A percentile compares a stretch with the other conserved stretches of the same genome.
Evolutionary conservation across 2,329 filamentous ascomycete species (phyloP).

Genomic region (Penicillium olsonii): DNA sequence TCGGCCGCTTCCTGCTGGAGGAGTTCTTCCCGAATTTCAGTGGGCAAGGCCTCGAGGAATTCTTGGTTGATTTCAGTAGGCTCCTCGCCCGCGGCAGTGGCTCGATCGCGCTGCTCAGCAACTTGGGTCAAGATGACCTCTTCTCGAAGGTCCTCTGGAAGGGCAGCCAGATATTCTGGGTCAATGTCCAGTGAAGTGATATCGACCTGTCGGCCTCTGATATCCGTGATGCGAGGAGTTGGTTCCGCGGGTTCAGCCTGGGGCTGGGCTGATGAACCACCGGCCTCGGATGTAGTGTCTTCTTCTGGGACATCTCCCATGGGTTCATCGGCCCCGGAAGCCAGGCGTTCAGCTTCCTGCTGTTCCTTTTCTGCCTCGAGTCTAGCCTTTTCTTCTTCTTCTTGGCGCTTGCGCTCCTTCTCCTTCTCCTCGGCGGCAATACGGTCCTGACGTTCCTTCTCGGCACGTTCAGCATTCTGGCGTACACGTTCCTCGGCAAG

Average conservation of each 20-base stretch:
- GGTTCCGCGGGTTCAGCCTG: slow-evolving; percentile 53
- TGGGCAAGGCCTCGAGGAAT: slow-evolving; percentile 88
- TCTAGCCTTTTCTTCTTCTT: slow-evolving; percentile 68
- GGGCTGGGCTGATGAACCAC: slow-evolving; percentile 38
- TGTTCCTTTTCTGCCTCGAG: slow-evolving; percentile 63
- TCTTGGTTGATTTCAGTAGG: slow-evolving; percentile 73
- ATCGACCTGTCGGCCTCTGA: slow-evolving; percentile 84
- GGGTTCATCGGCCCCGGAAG: slow-evolving; percentile 50
- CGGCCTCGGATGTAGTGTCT: slow-evolving; percentile 37
- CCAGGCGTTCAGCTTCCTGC: slow-evolving; percentile 44
- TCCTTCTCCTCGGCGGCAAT: slow-evolving; percentile 70
- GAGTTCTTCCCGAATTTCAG: slow-evolving; percentile 86
- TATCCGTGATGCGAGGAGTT: slow-evolving; percentile 69
- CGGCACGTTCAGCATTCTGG: slow-evolving; percentile 62
- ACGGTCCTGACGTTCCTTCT: slow-evolving; percentile 64
- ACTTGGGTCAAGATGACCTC: slow-evolving; percentile 93
- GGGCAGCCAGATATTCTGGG: slow-evolving; percentile 87
- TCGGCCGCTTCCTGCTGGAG: slow-evolving; percentile 88
- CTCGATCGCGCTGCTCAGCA: slow-evolving; percentile 77
- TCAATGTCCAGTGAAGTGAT: slow-evolving; percentile 95
- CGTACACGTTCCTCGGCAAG: slow-evolving; percentile 57
- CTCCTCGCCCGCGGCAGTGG: slow-evolving; percentile 69
- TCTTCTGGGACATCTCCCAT: slow-evolving; percentile 77
- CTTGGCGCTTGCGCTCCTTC: slow-evolving; percentile 67
- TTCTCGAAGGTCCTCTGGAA: slow-evolving; percentile 95